Base-by-base conservation (phyloP, 2,329 filamentous ascomycete genomes). In the Diplodia scrobiculata region DNA sequence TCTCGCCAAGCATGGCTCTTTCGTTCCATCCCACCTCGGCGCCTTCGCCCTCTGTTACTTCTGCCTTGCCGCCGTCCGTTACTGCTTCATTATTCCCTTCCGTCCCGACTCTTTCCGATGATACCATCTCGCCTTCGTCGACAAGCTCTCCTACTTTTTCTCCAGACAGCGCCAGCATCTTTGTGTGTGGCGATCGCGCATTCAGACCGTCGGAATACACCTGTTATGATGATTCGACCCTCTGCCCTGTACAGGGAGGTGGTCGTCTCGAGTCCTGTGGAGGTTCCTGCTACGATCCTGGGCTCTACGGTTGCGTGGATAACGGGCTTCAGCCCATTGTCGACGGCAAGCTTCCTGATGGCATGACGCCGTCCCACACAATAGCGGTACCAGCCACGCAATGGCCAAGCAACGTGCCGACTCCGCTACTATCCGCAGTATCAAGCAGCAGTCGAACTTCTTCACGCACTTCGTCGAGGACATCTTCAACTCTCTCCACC, bases 171-270 rank as follows among this genome's bases (percentile, higher is more conserved):
- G 47, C 5, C 25, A 55, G n/a, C n/a, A 38, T 66, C 38, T 62
- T 47, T 13, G 21, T 50, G 17, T 66, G 65, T 5, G 65, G 65
- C 14, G 48, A 50, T 19, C 34, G n/a, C 17, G 48, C 55, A 1
- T 66, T 62, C 38, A 45, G 34, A 11, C 65, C 55, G 10, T 63
- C 55, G 2, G 47, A 66, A 14, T 66, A 66, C 48, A 66, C 55
- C 7, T 66, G 65, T 19, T 66, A 54, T 48, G 58, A 60, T 19
- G 58, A 41, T 19, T 47, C 55, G 19, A 45, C 41, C 1, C 55
- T 66, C 14, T 66, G 65, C 36, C 55, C 55, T 13, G 65, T 66
- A 2, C 27, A 45, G 45, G 34, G 32, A 45, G 64, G 64, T 4
- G 47, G 45, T 4, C 55, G 65, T 11, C 36, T 66, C 6, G 55